Percentiles rank a stretch among this genome's conserved stretches.
Conservation (phyloP, 1,284 basidiomycete species). For the Volvariella surrecta region DNA sequence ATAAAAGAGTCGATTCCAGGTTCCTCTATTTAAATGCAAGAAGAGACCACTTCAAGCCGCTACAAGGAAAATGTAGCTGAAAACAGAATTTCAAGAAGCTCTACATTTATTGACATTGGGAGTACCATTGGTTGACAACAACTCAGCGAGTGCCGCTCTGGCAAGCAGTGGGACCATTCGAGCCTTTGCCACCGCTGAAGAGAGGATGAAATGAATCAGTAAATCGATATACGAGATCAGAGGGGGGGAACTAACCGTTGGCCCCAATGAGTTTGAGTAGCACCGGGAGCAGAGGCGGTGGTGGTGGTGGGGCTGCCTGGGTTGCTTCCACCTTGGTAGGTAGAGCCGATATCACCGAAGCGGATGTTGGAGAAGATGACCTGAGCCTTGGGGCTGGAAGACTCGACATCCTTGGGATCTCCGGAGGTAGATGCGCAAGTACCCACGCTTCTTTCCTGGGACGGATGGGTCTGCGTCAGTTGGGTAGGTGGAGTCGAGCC, state of each 20-base stretch:
- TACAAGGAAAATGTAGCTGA: too few relatives aligned
- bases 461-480: constrained; percentile 17
- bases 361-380: constrained; percentile 42
- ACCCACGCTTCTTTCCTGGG: constrained; percentile 38
- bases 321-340: constrained; percentile 16
- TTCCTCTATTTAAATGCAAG: too few relatives aligned
- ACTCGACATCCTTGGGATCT: constrained; percentile 29
- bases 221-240: neutral
- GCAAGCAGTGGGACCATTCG: neutral
- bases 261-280: neutral
- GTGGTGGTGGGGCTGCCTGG: neutral
- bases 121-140: neutral
- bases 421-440: constrained; percentile 38
- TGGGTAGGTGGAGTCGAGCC: constrained; percentile 35
- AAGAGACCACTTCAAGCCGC: too few relatives aligned
- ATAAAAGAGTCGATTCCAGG: too few relatives aligned
- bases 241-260: neutral
- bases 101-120: neutral
- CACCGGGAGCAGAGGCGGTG: neutral
- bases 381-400: constrained; percentile 22
- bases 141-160: neutral
- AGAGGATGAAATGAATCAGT: neutral
- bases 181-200: neutral
- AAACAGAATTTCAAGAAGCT: too few relatives aligned
- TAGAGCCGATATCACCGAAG: constrained; percentile 35